phyloP scores from a whole-genome alignment of 169 alveolate genomes.

The Plasmodium falciparum region DNA sequence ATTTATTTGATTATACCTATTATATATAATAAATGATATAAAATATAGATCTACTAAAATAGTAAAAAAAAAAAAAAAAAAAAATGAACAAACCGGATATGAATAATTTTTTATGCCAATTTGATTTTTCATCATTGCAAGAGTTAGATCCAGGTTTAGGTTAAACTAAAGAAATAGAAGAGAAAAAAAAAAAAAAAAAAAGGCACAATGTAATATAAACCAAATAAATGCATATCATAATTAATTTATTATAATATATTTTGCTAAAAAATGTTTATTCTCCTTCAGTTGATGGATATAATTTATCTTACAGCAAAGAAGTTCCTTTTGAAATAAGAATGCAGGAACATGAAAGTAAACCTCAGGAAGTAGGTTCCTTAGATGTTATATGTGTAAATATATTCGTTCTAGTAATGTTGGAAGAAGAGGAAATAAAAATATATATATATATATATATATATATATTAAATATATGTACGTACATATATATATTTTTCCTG shows the following conservation, averaged over 20 bases:
- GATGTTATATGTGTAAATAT: slow-evolving; percentile 92
- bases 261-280: neutral
- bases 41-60: neutral
- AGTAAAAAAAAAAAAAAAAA: slow-evolving; percentile 8
- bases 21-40: too few relatives aligned
- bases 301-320: slow-evolving; percentile 91
- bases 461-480: neutral
- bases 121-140: slow-evolving; percentile 93
- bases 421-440: neutral
- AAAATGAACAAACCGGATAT: slow-evolving; percentile 70
- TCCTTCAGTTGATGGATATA: slow-evolving; percentile 91
- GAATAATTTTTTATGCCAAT: slow-evolving; percentile 79
- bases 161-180: slow-evolving; percentile 35
- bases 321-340: slow-evolving; percentile 94
- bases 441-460: too few relatives aligned
- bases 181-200: neutral
- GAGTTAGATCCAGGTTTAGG: slow-evolving; percentile 95
- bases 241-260: neutral
- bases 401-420: slow-evolving; percentile 82
- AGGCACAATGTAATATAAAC: neutral
- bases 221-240: too few relatives aligned
- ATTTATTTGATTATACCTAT: too few relatives aligned
- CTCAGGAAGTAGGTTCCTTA: slow-evolving; percentile 91
- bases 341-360: slow-evolving; percentile 83
- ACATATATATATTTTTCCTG: neutral